Conservation (phyloP, 169 alveolate genomes). For the Eimeria sp. region DNA sequence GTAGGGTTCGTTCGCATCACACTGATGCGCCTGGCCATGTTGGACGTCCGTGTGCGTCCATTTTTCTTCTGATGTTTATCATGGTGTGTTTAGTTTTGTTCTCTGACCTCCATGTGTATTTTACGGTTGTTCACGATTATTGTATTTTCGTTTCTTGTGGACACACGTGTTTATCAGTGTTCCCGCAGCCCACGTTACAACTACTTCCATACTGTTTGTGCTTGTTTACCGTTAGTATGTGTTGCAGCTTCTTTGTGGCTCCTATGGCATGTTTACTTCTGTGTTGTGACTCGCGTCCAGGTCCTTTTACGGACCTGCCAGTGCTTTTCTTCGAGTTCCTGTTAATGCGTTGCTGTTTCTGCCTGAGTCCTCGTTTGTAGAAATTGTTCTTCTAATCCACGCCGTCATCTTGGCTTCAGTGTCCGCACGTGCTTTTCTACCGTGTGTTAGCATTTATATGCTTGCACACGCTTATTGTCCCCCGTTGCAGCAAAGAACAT, state of each 20-base stretch:
- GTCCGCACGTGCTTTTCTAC: neutral
- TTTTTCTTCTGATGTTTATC: neutral
- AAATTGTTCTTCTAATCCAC: neutral
- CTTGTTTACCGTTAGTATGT: no score
- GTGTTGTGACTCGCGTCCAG: no score
- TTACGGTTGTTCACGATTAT: neutral
- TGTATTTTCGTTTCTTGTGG: neutral
- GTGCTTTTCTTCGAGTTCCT: neutral
- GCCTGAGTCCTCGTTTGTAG: neutral
- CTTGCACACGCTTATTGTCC: neutral
- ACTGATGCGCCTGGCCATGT: neutral
- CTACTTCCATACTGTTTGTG: no score
- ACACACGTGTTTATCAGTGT: no score
- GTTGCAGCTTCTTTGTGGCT: no score
- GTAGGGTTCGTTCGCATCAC: no score
- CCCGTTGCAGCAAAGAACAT: neutral
- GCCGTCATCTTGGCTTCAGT: neutral
- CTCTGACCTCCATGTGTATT: no score
- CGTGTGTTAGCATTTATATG: neutral
- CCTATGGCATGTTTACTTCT: no score
- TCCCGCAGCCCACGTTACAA: no score
- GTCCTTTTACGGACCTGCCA: no score
- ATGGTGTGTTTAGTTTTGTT: neutral
- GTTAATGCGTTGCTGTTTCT: neutral
- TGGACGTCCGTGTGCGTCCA: neutral